Conservation (phyloP, 1,139 yeast species). For the Taiozyma sp. region DNA sequence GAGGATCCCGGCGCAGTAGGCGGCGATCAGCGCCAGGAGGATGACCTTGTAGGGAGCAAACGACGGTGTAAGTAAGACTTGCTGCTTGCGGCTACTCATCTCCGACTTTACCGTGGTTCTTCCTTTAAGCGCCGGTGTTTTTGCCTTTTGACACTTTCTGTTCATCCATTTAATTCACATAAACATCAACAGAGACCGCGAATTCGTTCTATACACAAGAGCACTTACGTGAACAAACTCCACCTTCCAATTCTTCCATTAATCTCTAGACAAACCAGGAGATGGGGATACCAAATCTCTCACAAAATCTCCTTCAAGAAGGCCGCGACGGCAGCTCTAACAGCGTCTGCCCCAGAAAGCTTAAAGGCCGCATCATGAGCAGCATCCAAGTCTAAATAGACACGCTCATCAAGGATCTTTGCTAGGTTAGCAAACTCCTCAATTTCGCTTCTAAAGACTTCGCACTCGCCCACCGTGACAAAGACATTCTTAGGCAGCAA, state of each 20-base stretch:
- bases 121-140: not conserved
- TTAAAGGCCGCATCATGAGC: not conserved
- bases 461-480: slow-evolving; percentile 36
- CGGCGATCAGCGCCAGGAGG: slow-evolving; percentile 31
- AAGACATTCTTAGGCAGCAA: slow-evolving; percentile 30
- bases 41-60: slow-evolving; percentile 35
- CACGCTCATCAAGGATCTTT: not conserved
- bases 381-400: not conserved
- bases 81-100: not conserved
- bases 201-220: not conserved
- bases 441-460: slow-evolving; percentile 25
- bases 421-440: not conserved
- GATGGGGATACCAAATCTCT: not conserved
- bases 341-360: not conserved
- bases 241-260: too few relatives aligned
- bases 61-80: slow-evolving; percentile 26
- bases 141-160: not conserved
- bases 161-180: not conserved
- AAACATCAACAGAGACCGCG: not conserved
- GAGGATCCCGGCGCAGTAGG: slow-evolving; percentile 32
- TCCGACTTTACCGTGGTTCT: not conserved
- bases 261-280: too few relatives aligned
- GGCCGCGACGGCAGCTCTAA: not conserved
- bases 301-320: not conserved
- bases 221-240: too few relatives aligned